A percentile compares a stretch with the other conserved stretches of the same genome.
These are phyloP conservation scores for Pleurostoma richardsiae DNA, from an alignment of 2,329 filamentous ascomycete genomes.

Conservation along the genomic window DNA sequence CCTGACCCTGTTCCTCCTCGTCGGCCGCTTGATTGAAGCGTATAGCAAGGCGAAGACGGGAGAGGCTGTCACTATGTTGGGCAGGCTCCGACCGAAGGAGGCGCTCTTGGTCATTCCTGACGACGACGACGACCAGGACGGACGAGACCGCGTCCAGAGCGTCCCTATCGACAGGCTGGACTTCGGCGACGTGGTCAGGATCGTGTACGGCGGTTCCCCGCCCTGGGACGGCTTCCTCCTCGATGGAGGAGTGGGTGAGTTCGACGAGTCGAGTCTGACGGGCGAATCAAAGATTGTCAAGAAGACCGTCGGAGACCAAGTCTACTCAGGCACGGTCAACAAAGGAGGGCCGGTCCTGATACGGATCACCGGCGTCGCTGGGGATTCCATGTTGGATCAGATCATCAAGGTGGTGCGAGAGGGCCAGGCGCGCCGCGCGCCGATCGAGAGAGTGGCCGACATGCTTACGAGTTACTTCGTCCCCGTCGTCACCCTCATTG, in stretches of 20 bases:
- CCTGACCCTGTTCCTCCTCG: slow-evolving; percentile 57
- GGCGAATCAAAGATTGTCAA: slow-evolving; percentile 42
- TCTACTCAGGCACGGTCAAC: slow-evolving; percentile 42
- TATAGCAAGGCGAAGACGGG: slow-evolving; percentile 61
- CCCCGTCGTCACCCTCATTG: slow-evolving; percentile 35
- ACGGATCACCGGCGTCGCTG: slow-evolving; percentile 29
- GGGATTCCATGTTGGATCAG: slow-evolving; percentile 41
- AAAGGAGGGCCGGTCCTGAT: slow-evolving; percentile 32
- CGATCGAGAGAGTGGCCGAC: slow-evolving; percentile 41
- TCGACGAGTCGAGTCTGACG: slow-evolving; percentile 60
- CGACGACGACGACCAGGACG: background rate
- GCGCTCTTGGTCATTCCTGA: slow-evolving; percentile 36
- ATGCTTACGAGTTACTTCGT: slow-evolving; percentile 40
- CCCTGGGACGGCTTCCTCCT: slow-evolving; percentile 52
- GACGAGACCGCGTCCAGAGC: slow-evolving; percentile 19
- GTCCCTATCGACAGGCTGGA: slow-evolving; percentile 50
- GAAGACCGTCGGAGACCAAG: slow-evolving; percentile 43
- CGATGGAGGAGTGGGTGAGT: slow-evolving; percentile 38
- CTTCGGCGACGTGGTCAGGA: slow-evolving; percentile 41
- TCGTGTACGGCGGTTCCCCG: slow-evolving; percentile 53
- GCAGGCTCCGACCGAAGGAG: slow-evolving; percentile 51
- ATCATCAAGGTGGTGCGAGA: slow-evolving; percentile 43
- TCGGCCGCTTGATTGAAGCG: slow-evolving; percentile 46
- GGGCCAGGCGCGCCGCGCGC: slow-evolving; percentile 39
- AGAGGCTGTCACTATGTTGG: slow-evolving; percentile 55